These are phyloP conservation scores for Apiospora phragmitis DNA, from an alignment of 2,329 filamentous ascomycete species.

Conservation along the genomic window DNA sequence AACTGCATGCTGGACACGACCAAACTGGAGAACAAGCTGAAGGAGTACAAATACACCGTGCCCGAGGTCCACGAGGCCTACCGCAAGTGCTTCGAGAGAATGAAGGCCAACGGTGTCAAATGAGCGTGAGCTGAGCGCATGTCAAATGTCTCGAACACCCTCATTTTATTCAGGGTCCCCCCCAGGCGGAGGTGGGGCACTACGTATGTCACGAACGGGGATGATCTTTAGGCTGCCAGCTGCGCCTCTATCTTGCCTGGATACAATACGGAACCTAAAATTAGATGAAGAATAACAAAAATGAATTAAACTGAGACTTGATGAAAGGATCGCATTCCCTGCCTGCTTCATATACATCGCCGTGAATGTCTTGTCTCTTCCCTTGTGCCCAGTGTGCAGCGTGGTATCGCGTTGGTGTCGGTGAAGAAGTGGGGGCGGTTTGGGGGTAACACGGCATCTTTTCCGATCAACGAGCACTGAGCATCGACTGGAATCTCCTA, in stretches of 20 bases:
- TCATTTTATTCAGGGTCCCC: background rate
- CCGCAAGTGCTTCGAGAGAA: conserved; percentile 61
- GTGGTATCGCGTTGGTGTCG: background rate
- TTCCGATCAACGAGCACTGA: background rate
- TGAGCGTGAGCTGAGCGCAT: conserved; percentile 34
- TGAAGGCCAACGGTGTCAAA: conserved; percentile 56
- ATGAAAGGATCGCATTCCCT: background rate
- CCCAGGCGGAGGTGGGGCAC: background rate
- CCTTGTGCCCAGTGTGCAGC: background rate
- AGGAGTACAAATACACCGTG: conserved; percentile 57
- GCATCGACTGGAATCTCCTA: background rate
- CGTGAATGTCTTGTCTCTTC: background rate
- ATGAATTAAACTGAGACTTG: background rate
- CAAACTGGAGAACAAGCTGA: conserved; percentile 61
- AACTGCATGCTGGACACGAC: conserved; percentile 66
- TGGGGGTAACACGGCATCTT: background rate
- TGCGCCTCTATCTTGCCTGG: conserved; percentile 1
- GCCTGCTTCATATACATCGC: background rate
- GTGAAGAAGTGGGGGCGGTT: background rate
- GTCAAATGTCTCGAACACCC: background rate
- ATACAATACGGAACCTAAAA: background rate
- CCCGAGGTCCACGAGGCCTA: conserved; percentile 65
- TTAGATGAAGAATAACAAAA: background rate
- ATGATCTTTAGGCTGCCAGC: conserved; percentile 4
- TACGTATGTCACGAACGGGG: background rate